Evolutionary conservation across 2,329 filamentous ascomycete genomes (phyloP), one percentile per base, ranked within the genome.

Genomic region (Trichoderma pleuroti): DNA sequence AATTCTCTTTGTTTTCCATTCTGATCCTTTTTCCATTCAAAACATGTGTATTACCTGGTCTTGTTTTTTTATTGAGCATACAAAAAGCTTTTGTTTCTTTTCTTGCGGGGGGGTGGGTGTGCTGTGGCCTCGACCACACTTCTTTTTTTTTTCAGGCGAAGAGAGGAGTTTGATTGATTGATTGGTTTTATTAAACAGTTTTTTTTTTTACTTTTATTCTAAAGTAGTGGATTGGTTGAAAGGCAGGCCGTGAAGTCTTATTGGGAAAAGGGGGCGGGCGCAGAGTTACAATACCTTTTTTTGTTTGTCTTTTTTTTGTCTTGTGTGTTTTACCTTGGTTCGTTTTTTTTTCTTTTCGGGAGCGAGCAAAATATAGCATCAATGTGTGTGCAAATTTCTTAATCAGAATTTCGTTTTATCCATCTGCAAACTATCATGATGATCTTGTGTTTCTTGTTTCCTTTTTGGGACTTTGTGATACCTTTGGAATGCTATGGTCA

Each of bases 91-190:
- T 63, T 72, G 54, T 67, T 65, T 49, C 42, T 72, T 63, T 57
- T 57, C 32, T 65, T n/a, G 36, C 18, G 28, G 59, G 36, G 46
- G 28, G 65, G 56, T 18, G 14, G 65, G 65, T 60, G 65, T 26
- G 21, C 21, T 68, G 65, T 68, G 65, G 65, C 56, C 34, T 52
- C 14, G 34, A 28, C 60, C 68, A 34, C 68, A 32, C 21, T 54
- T n/a, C n/a, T 24, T 70, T 69, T 28, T 49, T 52, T 72, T 68
- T 68, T 67, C 67, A 52, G 70, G 70, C 62, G 42, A 63, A 68
- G 65, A 61, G 39, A 61, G 65, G 65, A 68, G 65, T 68, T 61
- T 68, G 65, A 49, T 68, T 49, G 36, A 24, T 67, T 42, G 39
- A 42, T 42, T 42, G 36, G 26, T 28, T 42, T 42, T 18, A 42